Evolutionary conservation across 768 basidiomycete species (phyloP).

Genomic region (Lactifluus echinatus): DNA sequence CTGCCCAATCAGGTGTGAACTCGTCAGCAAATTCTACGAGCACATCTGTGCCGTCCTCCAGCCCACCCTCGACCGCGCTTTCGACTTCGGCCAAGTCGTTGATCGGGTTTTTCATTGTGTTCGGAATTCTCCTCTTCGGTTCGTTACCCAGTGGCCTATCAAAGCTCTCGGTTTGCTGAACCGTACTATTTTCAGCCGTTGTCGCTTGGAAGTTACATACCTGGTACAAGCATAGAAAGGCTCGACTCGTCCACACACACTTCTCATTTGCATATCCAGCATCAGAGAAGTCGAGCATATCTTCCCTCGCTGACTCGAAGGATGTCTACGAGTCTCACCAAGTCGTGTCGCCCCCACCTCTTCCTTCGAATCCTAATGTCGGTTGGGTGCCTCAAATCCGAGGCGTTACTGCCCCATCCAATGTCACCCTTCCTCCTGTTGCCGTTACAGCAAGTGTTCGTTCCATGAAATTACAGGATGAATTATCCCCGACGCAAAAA

Average conservation of each 20-base stretch:
- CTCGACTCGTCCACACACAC: background rate
- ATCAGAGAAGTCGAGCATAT: background rate
- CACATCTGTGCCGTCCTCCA: background rate
- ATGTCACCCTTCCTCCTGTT: constrained; percentile 11
- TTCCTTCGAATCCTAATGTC: background rate
- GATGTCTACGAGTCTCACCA: background rate
- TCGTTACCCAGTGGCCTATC: background rate
- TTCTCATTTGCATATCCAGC: background rate
- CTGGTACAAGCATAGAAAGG: constrained; percentile 4
- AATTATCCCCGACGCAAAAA: constrained; percentile 4
- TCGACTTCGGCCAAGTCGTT: constrained; percentile 24
- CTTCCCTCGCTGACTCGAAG: background rate
- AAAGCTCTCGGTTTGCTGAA: background rate
- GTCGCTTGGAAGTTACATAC: constrained; percentile 19
- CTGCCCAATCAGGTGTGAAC: background rate
- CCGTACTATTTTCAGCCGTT: constrained; percentile 11
- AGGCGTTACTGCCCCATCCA: constrained; percentile 10
- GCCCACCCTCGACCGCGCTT: background rate
- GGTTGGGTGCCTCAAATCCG: constrained; percentile 20
- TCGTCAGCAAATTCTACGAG: background rate
- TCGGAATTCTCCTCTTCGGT: constrained; percentile 26
- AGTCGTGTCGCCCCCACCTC: background rate
- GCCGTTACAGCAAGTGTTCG: constrained; percentile 27
- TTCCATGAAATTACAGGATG: constrained; percentile 3
- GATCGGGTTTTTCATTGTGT: constrained; percentile 19